These are phyloP conservation scores for Penicillium nucicola DNA, from an alignment of 495 filamentous ascomycete genomes.

Conservation along the genomic window DNA sequence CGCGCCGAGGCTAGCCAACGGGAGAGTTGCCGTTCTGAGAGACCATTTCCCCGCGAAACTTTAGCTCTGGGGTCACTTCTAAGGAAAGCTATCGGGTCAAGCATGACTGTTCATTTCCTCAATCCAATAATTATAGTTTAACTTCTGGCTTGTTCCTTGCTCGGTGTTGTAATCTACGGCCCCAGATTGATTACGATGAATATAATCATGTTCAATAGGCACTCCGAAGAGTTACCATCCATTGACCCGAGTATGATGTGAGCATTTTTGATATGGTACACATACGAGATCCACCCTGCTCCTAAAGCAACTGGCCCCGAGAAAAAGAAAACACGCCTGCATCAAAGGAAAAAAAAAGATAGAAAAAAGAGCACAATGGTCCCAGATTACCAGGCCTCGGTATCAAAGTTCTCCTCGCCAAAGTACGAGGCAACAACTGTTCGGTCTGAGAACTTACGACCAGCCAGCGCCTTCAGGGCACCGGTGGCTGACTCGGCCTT, in stretches of 20 bases:
- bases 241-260: constrained; percentile 3
- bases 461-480: constrained; percentile 81
- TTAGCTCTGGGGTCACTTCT: no score
- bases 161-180: no score
- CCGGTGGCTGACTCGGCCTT: constrained; percentile 72
- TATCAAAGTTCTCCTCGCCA: constrained; percentile 54
- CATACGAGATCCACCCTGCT: constrained; percentile 5
- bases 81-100: no score
- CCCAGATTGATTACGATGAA: background rate
- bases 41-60: no score
- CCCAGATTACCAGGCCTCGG: constrained; percentile 23
- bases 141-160: no score
- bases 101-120: no score
- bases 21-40: no score
- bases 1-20: background rate
- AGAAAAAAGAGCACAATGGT: constrained; percentile 3
- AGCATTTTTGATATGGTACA: constrained; percentile 8
- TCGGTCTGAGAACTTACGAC: constrained; percentile 89
- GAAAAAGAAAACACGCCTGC: constrained; percentile 11
- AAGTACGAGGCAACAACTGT: constrained; percentile 97
- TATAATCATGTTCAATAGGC: background rate
- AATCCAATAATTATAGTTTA: no score
- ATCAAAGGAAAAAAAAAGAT: constrained; percentile 5
- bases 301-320: constrained; percentile 6
- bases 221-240: background rate